Percentiles rank a stretch among this genome's conserved stretches.
These are phyloP conservation scores for Mycena pura DNA, from an alignment of 768 basidiomycete genomes.

Conservation along the genomic window DNA sequence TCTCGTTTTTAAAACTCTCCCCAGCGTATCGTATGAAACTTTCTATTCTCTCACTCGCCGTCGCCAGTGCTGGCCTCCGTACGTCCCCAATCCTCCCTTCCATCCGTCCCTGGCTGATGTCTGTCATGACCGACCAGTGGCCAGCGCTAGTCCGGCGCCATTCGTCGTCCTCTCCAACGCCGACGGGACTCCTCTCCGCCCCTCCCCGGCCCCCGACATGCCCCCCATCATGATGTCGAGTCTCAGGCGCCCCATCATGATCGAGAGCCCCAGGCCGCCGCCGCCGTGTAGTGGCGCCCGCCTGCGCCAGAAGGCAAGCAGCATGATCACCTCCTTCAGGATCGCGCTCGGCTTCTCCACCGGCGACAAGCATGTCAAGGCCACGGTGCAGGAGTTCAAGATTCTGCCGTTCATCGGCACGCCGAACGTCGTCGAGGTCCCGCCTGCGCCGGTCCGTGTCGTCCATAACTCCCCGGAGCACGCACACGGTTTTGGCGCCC, in stretches of 20 bases:
- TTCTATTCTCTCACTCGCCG: conserved; percentile 37
- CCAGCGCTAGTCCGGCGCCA: conserved; percentile 24
- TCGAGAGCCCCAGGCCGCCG: too few relatives aligned
- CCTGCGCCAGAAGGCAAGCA: conserved; percentile 55
- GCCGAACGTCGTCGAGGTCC: conserved; percentile 19
- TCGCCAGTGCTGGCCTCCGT: conserved; percentile 39
- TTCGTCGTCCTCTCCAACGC: conserved; percentile 21
- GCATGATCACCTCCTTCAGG: conserved; percentile 61
- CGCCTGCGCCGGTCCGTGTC: conserved; percentile 15
- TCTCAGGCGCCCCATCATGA: too few relatives aligned
- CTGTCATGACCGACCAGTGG: too few relatives aligned
- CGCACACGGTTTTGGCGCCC: conserved; percentile 32
- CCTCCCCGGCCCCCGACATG: too few relatives aligned
- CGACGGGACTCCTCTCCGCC: too few relatives aligned
- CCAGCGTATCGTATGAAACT: conserved; percentile 37
- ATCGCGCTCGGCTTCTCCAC: conserved; percentile 60
- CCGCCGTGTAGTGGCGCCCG: conserved; percentile 40
- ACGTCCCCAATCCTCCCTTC: too few relatives aligned
- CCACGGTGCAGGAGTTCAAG: conserved; percentile 33
- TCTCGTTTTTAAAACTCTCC: neutral
- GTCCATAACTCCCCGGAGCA: conserved; percentile 27
- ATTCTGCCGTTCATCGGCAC: conserved; percentile 44
- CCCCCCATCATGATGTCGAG: too few relatives aligned
- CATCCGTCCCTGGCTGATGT: too few relatives aligned
- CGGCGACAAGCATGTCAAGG: conserved; percentile 40